Conservation (phyloP, 1,284 basidiomycete species). For the Takashimella tepidaria region DNA sequence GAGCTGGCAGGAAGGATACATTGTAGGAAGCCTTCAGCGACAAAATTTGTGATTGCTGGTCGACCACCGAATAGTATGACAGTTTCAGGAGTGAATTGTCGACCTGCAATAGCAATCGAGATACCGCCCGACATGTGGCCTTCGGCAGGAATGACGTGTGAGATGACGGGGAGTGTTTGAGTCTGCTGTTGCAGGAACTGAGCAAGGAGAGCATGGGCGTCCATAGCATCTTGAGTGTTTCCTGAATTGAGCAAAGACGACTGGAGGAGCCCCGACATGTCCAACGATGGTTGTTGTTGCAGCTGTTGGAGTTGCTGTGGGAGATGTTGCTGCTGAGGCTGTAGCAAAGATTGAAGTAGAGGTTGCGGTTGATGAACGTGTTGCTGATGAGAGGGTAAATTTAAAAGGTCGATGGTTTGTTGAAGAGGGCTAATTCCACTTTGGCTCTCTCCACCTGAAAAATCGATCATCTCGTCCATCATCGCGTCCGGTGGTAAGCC, state of each 20-base stretch:
- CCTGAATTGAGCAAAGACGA: slow-evolving; percentile 6
- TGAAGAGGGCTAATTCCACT: slow-evolving; percentile 16
- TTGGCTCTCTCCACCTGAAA: slow-evolving; percentile 34
- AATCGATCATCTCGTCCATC: slow-evolving; percentile 40
- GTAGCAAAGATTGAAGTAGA: slow-evolving; percentile 13
- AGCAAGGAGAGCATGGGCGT: slow-evolving; percentile 17
- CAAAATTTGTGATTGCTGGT: slow-evolving; percentile 76
- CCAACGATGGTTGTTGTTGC: slow-evolving; percentile 8
- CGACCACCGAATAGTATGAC: slow-evolving; percentile 83
- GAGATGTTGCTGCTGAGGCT: slow-evolving; percentile 12
- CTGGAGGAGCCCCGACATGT: not conserved
- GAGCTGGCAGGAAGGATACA: slow-evolving; percentile 83
- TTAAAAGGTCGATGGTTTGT: slow-evolving; percentile 12
- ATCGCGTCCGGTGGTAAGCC: slow-evolving; percentile 29
- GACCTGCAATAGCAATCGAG: slow-evolving; percentile 88
- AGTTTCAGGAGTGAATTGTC: slow-evolving; percentile 63
- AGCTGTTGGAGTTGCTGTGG: slow-evolving; percentile 13
- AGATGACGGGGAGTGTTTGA: slow-evolving; percentile 43
- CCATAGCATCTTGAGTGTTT: slow-evolving; percentile 13
- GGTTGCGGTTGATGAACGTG: slow-evolving; percentile 10
- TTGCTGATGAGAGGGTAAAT: slow-evolving; percentile 2
- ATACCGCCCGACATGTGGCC: slow-evolving; percentile 91
- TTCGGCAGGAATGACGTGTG: slow-evolving; percentile 73
- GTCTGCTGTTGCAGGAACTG: slow-evolving; percentile 9
- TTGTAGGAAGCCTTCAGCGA: slow-evolving; percentile 90